Conservation (phyloP, 2,329 filamentous ascomycete species). For the Sarocladiaceae sp. region DNA sequence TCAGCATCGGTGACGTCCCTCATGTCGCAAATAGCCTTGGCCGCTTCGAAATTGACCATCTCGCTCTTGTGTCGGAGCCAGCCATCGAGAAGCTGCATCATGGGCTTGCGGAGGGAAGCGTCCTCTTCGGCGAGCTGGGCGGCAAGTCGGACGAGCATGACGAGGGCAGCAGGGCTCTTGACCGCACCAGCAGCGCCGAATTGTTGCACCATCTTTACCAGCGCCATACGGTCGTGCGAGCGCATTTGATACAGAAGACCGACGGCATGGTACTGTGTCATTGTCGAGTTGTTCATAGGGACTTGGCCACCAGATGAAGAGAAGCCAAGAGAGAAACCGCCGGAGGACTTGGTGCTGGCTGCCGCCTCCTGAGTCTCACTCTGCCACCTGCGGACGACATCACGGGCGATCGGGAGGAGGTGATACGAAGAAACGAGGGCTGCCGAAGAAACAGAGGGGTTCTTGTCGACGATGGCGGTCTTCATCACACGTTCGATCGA, state of each 20-base stretch:
- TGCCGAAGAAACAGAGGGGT: conserved; percentile 92
- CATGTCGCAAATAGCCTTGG: conserved; percentile 96
- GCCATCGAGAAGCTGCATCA: conserved; percentile 94
- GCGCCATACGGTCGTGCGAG: conserved; percentile 92
- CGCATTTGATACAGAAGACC: conserved; percentile 97
- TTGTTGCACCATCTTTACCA: conserved; percentile 99
- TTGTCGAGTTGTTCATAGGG: conserved; percentile 88
- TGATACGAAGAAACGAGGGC: conserved; percentile 97
- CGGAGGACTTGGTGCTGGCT: conserved; percentile 80
- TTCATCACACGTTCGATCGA: conserved; percentile 98
- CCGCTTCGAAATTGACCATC: conserved; percentile 99
- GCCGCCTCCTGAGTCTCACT: conserved; percentile 97
- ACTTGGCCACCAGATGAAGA: conserved; percentile 71
- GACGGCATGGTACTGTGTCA: conserved; percentile 98
- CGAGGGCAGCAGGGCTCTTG: conserved; percentile 88
- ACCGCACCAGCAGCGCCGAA: conserved; percentile 87
- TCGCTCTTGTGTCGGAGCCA: conserved; percentile 99
- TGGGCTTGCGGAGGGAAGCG: conserved; percentile 79
- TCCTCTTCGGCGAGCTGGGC: conserved; percentile 95
- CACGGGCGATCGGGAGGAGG: conserved; percentile 89
- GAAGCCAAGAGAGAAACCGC: conserved; percentile 88
- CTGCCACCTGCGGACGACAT: conserved; percentile 96
- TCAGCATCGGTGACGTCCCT: conserved; percentile 89
- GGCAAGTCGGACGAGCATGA: conserved; percentile 88
- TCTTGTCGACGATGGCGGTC: conserved; percentile 98